phyloP scores from a whole-genome alignment of 2,329 filamentous ascomycete genomes.

The Hypoxylon rubiginosum region DNA sequence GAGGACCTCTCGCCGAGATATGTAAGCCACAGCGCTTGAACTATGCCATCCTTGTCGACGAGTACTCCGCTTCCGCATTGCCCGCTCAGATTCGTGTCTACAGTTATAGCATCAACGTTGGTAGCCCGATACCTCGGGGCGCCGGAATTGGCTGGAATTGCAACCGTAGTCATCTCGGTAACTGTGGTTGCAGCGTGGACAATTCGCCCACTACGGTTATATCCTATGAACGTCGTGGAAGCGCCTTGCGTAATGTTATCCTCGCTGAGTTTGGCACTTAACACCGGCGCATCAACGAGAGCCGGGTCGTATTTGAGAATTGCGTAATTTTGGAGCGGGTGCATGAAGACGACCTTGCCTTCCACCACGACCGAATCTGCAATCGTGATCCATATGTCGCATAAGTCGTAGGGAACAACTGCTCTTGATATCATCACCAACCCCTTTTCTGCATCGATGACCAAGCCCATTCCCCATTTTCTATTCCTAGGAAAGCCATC shows the following conservation, averaged over 20 bases:
- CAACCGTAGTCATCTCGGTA: slow-evolving; percentile 96
- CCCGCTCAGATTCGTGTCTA: slow-evolving; percentile 90
- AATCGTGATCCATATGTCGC: slow-evolving; percentile 95
- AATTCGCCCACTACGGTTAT: slow-evolving; percentile 94
- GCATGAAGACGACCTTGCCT: slow-evolving; percentile 94
- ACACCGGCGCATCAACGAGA: slow-evolving; percentile 92
- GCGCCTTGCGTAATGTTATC: slow-evolving; percentile 91
- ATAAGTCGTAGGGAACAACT: slow-evolving; percentile 95
- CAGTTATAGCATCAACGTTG: slow-evolving; percentile 96
- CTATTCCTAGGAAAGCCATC: slow-evolving; percentile 97
- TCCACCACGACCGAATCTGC: slow-evolving; percentile 96
- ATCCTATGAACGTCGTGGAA: slow-evolving; percentile 96
- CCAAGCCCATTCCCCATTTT: slow-evolving; percentile 94
- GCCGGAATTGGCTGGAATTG: slow-evolving; percentile 92
- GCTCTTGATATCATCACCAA: slow-evolving; percentile 94
- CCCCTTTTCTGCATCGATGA: slow-evolving; percentile 97
- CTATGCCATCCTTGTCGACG: slow-evolving; percentile 88
- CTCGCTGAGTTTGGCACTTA: slow-evolving; percentile 85
- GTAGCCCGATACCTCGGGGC: slow-evolving; percentile 94
- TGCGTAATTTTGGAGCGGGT: slow-evolving; percentile 96
- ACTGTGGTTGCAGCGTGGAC: slow-evolving; percentile 95
- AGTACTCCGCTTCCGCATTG: slow-evolving; percentile 96
- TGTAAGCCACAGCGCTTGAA: slow-evolving; percentile 96
- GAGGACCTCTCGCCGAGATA: slow-evolving; percentile 92
- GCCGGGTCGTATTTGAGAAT: slow-evolving; percentile 95